phyloP scores from a whole-genome alignment of 352 stramenopile species.

The Globisporangium solare region DNA sequence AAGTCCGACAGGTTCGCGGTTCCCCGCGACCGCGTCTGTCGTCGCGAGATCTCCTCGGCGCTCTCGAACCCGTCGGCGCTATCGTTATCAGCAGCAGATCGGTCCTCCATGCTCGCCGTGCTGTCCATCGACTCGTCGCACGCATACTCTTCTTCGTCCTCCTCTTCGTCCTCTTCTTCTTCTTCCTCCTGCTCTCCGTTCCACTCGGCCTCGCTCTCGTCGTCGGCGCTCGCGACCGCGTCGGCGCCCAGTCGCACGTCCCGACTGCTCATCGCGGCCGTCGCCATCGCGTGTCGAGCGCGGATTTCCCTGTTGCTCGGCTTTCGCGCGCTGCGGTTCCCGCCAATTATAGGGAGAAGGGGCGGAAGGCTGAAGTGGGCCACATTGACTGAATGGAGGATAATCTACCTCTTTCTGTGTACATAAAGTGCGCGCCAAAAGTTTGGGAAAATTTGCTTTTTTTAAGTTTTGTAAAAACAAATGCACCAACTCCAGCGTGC shows the following conservation, averaged over 20 bases:
- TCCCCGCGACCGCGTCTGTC: constrained; percentile 10
- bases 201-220: constrained; percentile 23
- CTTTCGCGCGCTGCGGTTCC: constrained; percentile 5
- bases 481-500: no score
- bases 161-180: constrained; percentile 20
- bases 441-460: no score
- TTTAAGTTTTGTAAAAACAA: no score
- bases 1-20: neutral
- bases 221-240: constrained; percentile 8
- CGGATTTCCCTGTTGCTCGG: neutral
- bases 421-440: no score
- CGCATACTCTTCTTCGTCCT: constrained; percentile 15
- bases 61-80: constrained; percentile 12
- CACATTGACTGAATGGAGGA: constrained; percentile 1
- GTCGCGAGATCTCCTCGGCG: neutral
- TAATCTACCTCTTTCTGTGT: neutral
- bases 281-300: neutral
- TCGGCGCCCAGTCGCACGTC: neutral
- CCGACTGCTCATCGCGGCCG: neutral
- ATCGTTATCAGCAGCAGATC: constrained; percentile 11
- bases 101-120: constrained; percentile 10
- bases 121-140: constrained; percentile 19
- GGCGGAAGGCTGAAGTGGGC: constrained; percentile 6
- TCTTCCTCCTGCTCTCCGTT: constrained; percentile 16
- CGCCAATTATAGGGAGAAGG: constrained; percentile 7